phyloP scores from a whole-genome alignment of 192 early-diverging fungal genomes.

The Umbelopsis isabellina region DNA sequence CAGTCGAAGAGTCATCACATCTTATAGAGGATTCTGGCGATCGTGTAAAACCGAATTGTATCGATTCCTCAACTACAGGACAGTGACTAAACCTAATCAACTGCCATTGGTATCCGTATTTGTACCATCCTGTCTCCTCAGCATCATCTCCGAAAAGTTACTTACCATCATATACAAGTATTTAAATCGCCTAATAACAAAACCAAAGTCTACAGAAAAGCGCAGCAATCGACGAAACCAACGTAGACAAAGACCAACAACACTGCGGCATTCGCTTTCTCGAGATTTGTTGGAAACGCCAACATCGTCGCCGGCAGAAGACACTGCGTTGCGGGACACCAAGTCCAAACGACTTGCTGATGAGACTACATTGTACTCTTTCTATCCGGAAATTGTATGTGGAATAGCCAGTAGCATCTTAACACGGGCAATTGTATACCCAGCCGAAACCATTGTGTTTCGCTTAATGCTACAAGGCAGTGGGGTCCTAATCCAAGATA shows the following conservation, averaged over 20 bases:
- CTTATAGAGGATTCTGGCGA: slow-evolving; percentile 14
- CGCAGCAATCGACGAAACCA: neutral
- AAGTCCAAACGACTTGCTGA: neutral
- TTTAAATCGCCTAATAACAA: slow-evolving; percentile 10
- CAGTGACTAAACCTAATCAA: too few species aligned
- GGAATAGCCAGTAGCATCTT: slow-evolving; percentile 50
- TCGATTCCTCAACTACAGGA: slow-evolving; percentile 1
- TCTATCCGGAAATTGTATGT: slow-evolving; percentile 56
- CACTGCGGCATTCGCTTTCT: neutral
- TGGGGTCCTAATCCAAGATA: slow-evolving; percentile 39
- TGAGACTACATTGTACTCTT: slow-evolving; percentile 40
- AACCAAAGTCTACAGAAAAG: neutral
- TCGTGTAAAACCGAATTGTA: slow-evolving; percentile 27
- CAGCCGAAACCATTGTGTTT: slow-evolving; percentile 50
- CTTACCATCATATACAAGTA: slow-evolving; percentile 30
- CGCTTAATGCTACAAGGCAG: slow-evolving; percentile 50
- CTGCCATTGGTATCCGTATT: slow-evolving; percentile 26
- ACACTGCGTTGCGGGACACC: neutral
- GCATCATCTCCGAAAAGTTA: slow-evolving; percentile 26
- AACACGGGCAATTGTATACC: slow-evolving; percentile 47
- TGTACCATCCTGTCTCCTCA: slow-evolving; percentile 37
- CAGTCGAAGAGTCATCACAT: slow-evolving; percentile 15
- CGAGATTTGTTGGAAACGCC: neutral
- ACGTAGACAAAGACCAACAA: neutral
- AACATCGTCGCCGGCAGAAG: neutral